These are phyloP conservation scores for Epichloe coenophiala DNA, from an alignment of 2,329 filamentous ascomycete species.

Conservation along the genomic window DNA sequence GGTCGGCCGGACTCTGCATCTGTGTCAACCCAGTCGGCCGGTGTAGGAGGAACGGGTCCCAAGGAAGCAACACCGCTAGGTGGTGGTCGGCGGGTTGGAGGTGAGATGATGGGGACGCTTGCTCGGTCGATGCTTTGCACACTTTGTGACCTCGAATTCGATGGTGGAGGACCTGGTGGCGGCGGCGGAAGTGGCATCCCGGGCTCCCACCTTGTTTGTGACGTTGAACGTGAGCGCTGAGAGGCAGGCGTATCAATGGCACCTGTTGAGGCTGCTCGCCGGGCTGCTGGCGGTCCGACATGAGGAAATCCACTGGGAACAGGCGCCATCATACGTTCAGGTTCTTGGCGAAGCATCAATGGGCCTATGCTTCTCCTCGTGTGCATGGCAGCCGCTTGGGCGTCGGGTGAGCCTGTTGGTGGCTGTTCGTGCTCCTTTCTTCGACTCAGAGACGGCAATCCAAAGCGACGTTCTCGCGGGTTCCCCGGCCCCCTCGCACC, in stretches of 20 bases:
- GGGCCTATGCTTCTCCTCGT: conserved; percentile 25
- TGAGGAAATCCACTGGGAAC: conserved; percentile 11
- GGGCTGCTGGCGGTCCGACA: conserved; percentile 45
- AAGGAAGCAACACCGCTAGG: conserved; percentile 44
- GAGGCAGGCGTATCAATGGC: conserved; percentile 47
- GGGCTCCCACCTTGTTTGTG: conserved; percentile 52
- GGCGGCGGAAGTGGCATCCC: conserved; percentile 65
- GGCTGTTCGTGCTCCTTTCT: conserved; percentile 32
- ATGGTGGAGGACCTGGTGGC: conserved; percentile 62
- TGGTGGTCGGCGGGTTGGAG: conserved; percentile 49
- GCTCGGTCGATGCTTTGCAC: conserved; percentile 51
- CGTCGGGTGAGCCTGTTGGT: conserved; percentile 24
- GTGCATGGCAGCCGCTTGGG: conserved; percentile 21
- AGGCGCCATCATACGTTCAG: conserved; percentile 9
- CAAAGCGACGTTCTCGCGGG: conserved; percentile 45
- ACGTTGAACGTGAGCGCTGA: conserved; percentile 44
- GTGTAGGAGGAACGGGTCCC: conserved; percentile 65
- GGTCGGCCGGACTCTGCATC: conserved; percentile 11
- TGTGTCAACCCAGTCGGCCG: conserved; percentile 60
- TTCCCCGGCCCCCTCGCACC: conserved; percentile 29
- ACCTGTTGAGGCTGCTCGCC: conserved; percentile 62
- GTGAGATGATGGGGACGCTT: conserved; percentile 39
- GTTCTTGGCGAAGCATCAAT: conserved; percentile 17
- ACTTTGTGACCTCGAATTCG: conserved; percentile 57
- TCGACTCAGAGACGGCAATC: conserved; percentile 37